Percentiles rank a stretch among this genome's conserved stretches.
These are phyloP conservation scores for Ogataea angusta DNA, from an alignment of 805 yeast species.

Conservation along the genomic window DNA sequence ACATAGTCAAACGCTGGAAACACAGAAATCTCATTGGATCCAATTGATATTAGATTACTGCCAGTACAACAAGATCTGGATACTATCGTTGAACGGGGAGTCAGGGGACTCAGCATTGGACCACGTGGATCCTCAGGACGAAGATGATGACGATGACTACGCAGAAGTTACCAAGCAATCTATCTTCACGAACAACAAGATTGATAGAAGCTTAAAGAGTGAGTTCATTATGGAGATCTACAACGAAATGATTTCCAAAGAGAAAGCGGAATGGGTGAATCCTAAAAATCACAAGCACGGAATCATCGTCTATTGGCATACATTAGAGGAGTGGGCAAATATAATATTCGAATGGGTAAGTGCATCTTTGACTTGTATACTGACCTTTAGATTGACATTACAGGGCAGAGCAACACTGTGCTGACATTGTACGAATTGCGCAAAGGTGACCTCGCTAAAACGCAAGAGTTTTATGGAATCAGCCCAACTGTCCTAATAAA, in stretches of 20 bases:
- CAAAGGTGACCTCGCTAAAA: conserved; percentile 54
- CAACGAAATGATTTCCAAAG: conserved; percentile 50
- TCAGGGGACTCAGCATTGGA: conserved; percentile 13
- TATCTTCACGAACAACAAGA: conserved; percentile 49
- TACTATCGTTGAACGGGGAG: conserved; percentile 39
- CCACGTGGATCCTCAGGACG: conserved; percentile 3
- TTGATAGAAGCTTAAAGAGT: conserved; percentile 51
- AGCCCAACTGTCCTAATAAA: conserved; percentile 52
- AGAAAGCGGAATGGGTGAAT: conserved; percentile 55
- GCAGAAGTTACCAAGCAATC: conserved; percentile 13
- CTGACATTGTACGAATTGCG: conserved; percentile 80
- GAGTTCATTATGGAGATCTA: conserved; percentile 57
- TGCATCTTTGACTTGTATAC: conserved; percentile 4
- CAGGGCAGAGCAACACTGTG: conserved; percentile 76
- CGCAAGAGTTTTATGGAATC: conserved; percentile 60
- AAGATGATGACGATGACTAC: conserved; percentile 18
- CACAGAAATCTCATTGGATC: conserved; percentile 80
- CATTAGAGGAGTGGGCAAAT: conserved; percentile 66
- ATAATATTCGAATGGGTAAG: conserved; percentile 56
- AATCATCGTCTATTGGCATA: conserved; percentile 63
- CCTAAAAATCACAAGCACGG: conserved; percentile 44
- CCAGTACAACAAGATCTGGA: conserved; percentile 52
- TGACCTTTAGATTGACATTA: conserved; percentile 47
- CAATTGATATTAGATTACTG: conserved; percentile 62
- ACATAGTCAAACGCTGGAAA: conserved; percentile 69